phyloP scores from a whole-genome alignment of 768 basidiomycete species.

The Russula compacta region DNA sequence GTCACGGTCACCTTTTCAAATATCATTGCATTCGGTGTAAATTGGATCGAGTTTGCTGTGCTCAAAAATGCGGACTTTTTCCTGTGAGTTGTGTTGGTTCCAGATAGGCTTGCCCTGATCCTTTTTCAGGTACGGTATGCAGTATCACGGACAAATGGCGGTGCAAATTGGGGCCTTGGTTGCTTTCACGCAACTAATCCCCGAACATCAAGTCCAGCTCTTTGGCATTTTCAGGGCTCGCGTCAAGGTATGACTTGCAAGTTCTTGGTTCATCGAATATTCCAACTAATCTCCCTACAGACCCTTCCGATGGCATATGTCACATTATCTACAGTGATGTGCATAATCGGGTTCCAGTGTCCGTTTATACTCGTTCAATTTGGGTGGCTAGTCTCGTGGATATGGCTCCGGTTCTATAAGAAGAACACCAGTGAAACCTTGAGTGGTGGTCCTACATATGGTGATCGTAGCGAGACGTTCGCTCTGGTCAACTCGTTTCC shows the following conservation, averaged over 20 bases:
- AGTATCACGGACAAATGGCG: constrained; percentile 89
- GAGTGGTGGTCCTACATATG: constrained; percentile 62
- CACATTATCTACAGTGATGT: constrained; percentile 79
- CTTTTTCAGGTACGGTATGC: constrained; percentile 64
- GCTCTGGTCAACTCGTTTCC: constrained; percentile 96
- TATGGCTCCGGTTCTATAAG: constrained; percentile 96
- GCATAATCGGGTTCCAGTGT: constrained; percentile 74
- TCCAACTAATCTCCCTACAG: constrained; percentile 33
- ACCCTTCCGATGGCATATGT: constrained; percentile 91
- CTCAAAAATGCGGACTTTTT: constrained; percentile 66
- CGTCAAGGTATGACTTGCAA: constrained; percentile 60
- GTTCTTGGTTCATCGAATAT: not conserved
- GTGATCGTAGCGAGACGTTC: constrained; percentile 95
- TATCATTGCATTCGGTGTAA: constrained; percentile 78
- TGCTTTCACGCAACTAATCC: constrained; percentile 95
- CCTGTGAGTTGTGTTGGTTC: constrained; percentile 47
- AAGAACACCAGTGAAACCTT: constrained; percentile 59
- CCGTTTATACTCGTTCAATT: constrained; percentile 95
- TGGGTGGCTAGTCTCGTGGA: constrained; percentile 96
- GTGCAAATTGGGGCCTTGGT: constrained; percentile 85
- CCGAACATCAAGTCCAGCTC: constrained; percentile 95
- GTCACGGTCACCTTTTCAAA: constrained; percentile 76
- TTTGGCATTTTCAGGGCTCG: constrained; percentile 75
- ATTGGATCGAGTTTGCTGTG: constrained; percentile 76
- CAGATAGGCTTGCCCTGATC: not conserved